phyloP scores from a whole-genome alignment of 306 rosid species.

The Prunus padus region DNA sequence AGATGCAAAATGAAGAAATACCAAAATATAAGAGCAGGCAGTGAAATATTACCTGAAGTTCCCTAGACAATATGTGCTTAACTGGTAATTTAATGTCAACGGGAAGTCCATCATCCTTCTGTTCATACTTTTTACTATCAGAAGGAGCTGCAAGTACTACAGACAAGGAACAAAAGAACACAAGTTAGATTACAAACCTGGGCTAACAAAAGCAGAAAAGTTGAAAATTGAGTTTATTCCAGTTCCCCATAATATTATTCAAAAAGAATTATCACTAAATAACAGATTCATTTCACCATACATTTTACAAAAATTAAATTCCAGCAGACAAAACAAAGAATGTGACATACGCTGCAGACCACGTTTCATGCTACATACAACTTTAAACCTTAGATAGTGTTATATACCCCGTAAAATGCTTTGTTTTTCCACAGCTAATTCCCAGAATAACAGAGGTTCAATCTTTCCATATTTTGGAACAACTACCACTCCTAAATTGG shows the following conservation, averaged over 20 bases:
- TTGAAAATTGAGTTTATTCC: not conserved
- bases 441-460: conserved; percentile 12
- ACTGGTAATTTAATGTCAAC: conserved; percentile 81
- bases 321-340: not conserved
- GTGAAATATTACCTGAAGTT: conserved; percentile 67
- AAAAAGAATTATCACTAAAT: not conserved
- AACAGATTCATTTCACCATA: not conserved
- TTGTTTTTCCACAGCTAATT: not conserved
- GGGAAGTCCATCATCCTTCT: conserved; percentile 64
- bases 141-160: conserved; percentile 56
- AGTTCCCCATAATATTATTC: not conserved
- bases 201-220: not conserved
- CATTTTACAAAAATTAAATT: not conserved
- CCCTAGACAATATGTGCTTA: conserved; percentile 78
- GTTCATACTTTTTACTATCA: conserved; percentile 62
- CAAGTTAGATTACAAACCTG: conserved; percentile 12
- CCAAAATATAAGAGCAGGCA: not conserved
- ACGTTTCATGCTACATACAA: conserved; percentile 2
- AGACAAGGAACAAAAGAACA: conserved; percentile 24
- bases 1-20: not conserved
- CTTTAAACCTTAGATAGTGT: not conserved
- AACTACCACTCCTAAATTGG: conserved; percentile 5
- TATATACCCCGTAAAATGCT: not conserved
- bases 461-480: not conserved
- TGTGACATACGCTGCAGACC: not conserved